Evolutionary conservation across 2,329 filamentous ascomycete species (phyloP).

Genomic region (Colletotrichum phormii): DNA sequence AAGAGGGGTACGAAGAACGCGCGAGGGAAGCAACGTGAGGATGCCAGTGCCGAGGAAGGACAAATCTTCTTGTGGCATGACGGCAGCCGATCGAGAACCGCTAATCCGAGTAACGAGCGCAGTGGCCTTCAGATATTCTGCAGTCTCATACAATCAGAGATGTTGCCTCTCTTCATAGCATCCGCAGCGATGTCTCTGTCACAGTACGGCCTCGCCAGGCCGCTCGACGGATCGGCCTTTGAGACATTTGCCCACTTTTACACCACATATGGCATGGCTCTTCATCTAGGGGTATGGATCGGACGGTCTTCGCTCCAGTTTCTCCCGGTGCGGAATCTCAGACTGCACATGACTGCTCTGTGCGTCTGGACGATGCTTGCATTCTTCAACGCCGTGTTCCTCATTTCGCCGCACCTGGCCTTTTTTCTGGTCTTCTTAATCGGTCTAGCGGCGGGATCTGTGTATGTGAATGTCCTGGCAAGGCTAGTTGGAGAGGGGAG

Average conservation of each 20-base stretch:
- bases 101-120: too few relatives aligned
- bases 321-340: constrained; percentile 33
- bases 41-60: constrained; percentile 27
- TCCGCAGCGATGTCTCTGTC: constrained; percentile 41
- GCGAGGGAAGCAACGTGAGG: constrained; percentile 31
- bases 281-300: constrained; percentile 45
- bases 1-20: constrained; percentile 18
- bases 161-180: constrained; percentile 43
- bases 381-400: constrained; percentile 40
- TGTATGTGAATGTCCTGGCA: constrained; percentile 43
- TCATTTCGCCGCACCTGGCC: constrained; percentile 40
- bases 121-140: too few relatives aligned
- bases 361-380: constrained; percentile 25
- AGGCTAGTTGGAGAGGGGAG: constrained; percentile 38
- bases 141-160: constrained; percentile 41
- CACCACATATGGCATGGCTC: constrained; percentile 43
- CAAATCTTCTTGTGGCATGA: neutral
- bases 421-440: constrained; percentile 42
- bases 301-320: constrained; percentile 41
- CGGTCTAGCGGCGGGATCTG: constrained; percentile 44
- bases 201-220: constrained; percentile 45
- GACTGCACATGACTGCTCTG: constrained; percentile 27
- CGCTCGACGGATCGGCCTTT: constrained; percentile 41
- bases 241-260: constrained; percentile 43
- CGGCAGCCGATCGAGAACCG: too few relatives aligned